Evolutionary conservation across 2,329 filamentous ascomycete species (phyloP).

Genomic region (Pyrenochaeta sp.): DNA sequence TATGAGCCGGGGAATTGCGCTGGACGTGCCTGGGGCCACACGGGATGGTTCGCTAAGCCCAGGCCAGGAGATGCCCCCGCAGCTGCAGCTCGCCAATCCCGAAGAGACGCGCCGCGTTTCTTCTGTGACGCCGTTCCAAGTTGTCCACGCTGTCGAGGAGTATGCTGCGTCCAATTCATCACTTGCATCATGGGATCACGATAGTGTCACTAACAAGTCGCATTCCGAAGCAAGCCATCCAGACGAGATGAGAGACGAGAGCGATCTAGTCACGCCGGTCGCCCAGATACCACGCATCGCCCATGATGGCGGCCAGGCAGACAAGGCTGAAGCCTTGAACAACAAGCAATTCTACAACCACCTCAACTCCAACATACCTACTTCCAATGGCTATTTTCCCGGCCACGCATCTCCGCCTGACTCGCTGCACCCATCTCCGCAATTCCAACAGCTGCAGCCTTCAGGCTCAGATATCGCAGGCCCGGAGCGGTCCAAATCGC

Average conservation of each 20-base stretch:
- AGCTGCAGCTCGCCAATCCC: constrained; percentile 14
- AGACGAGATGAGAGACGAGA: constrained; percentile 35
- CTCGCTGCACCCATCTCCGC: constrained; percentile 16
- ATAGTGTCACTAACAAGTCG: constrained; percentile 32
- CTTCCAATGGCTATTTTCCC: constrained; percentile 20
- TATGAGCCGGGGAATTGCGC: constrained; percentile 3
- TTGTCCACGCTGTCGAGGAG: constrained; percentile 43
- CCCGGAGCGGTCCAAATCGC: constrained; percentile 42
- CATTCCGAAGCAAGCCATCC: constrained; percentile 31
- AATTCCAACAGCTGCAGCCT: constrained; percentile 20
- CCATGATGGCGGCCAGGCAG: constrained; percentile 19
- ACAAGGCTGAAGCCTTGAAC: constrained; percentile 22
- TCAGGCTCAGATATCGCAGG: constrained; percentile 19
- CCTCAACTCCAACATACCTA: constrained; percentile 10
- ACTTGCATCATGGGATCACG: constrained; percentile 41
- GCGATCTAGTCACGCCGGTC: constrained; percentile 34
- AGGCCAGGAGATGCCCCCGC: constrained; percentile 1
- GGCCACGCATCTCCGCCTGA: constrained; percentile 13
- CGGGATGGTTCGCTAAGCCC: constrained; percentile 16
- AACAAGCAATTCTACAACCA: too few species aligned
- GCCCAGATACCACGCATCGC: constrained; percentile 31
- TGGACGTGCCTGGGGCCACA: constrained; percentile 5
- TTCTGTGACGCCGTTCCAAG: constrained; percentile 33
- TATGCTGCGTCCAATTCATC: constrained; percentile 39
- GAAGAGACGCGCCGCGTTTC: constrained; percentile 22